phyloP scores from a whole-genome alignment of 495 filamentous ascomycete genomes.

The Bacidia gigantensis region DNA sequence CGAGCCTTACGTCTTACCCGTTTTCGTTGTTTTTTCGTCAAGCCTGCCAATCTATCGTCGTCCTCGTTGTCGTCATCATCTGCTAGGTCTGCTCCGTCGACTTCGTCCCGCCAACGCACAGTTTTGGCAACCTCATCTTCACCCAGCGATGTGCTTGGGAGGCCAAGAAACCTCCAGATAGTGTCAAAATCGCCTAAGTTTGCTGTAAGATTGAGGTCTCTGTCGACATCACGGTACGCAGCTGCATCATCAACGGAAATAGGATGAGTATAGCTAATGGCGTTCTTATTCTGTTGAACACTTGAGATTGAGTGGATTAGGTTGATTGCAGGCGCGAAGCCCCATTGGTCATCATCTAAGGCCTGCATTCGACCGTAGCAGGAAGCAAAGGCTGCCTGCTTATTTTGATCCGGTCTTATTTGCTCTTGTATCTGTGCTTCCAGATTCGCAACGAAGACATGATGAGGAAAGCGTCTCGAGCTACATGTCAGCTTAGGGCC shows the following conservation, averaged over 20 bases:
- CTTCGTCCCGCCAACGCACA: constrained; percentile 26
- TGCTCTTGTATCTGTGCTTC: background rate
- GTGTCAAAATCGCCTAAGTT: constrained; percentile 31
- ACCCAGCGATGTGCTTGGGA: constrained; percentile 11
- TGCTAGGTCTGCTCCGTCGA: constrained; percentile 19
- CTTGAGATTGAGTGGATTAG: constrained; percentile 30
- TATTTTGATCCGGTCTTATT: background rate
- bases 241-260: background rate
- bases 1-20: constrained; percentile 16
- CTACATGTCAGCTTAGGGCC: background rate
- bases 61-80: constrained; percentile 14
- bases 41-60: constrained; percentile 9
- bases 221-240: background rate
- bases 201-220: background rate
- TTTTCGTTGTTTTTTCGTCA: constrained; percentile 26
- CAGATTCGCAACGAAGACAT: background rate
- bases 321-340: constrained; percentile 35
- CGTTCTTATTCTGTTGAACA: background rate
- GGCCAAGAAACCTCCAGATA: constrained; percentile 28
- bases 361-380: constrained; percentile 15
- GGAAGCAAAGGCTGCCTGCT: constrained; percentile 14
- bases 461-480: background rate
- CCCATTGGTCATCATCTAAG: constrained; percentile 23
- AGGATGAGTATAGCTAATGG: no score
- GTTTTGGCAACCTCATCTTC: constrained; percentile 20